Evolutionary conservation across 2,329 filamentous ascomycete genomes (phyloP), one percentile per base, ranked within the genome.

Genomic region (Colletotrichum camelliae): DNA sequence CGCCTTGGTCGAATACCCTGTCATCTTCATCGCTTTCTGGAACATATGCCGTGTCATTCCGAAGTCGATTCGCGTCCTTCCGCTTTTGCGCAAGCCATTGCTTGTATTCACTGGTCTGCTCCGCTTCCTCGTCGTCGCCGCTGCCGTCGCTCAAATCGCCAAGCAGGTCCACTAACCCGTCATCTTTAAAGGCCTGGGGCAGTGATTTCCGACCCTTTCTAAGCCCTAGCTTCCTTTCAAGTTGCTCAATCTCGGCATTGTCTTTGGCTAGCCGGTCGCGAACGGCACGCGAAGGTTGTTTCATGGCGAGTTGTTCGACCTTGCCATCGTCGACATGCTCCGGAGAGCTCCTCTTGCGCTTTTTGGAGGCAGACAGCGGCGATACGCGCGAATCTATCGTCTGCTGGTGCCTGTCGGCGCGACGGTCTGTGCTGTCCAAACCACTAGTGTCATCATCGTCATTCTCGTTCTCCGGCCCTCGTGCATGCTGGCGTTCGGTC

Each of bases 221-320:
- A 39, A 98, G 89, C 0, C 97, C 96, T 4, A 99, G 87, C 81
- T 95, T 97, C 83, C 93, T 96, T 86, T 99, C 97, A 37, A 98
- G 87, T 4, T 93, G 93, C 24, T 94, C 93, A 79, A 99, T 98
- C 79, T 98, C 95, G 3, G 93, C 94, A 81, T 98, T 96, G 74
- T 99, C 96, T 77, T 95, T 89, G 1, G 91, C 93, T 6, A 98
- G 86, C 79, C 91, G 92, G 5, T 93, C 90, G 81, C 89, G 91
- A n/a, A 92, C 82, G 24, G 78, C 78, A 64, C 71, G 74, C 15
- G 74, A 67, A 16, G 39, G 21, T 12, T 66, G 31, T 8, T 61
- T 70, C 15, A 60, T 27, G 12, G 37, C 29, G 12, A 57, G 39
- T 12, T 31, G 31, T 16, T 58, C 10, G 43, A 35, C 81, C 69